Evolutionary conservation across 78 protist genomes (phyloP).

Genomic region (Dictyostelium discoideum): DNA sequence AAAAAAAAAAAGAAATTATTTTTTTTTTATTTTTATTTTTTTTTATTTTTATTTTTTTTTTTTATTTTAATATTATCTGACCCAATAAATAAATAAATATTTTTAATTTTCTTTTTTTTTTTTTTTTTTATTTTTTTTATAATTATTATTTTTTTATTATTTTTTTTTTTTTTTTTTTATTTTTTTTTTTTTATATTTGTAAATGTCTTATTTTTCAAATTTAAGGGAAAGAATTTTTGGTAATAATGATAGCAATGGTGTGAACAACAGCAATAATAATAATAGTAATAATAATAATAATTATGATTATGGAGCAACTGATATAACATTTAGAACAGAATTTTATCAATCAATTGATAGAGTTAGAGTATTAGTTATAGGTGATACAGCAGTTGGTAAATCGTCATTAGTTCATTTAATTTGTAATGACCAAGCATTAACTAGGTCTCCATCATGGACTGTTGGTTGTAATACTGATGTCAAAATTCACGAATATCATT

Average conservation of each 20-base stretch:
- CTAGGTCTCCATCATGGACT: conserved; percentile 56
- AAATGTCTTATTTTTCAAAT: conserved; percentile 9
- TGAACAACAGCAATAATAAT: not conserved
- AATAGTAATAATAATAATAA: not conserved
- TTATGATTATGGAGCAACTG: not conserved
- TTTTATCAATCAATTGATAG: conserved; percentile 40
- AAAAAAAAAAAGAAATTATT: not conserved
- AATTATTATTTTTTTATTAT: not conserved
- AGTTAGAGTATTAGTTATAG: conserved; percentile 48
- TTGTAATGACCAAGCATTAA: conserved; percentile 6
- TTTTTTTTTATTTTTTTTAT: not conserved
- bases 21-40: not conserved
- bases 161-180: not conserved
- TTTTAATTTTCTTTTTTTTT: not conserved
- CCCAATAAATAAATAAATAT: too few relatives aligned
- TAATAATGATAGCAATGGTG: not conserved
- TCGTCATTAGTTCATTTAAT: conserved; percentile 47
- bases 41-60: not conserved
- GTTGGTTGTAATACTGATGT: conserved; percentile 69
- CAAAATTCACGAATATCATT: conserved; percentile 53
- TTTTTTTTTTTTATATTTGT: not conserved
- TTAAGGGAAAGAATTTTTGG: conserved; percentile 4
- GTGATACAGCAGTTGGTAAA: conserved; percentile 78
- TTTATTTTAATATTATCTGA: not conserved
- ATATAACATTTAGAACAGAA: not conserved